These are phyloP conservation scores for Henckelia pumila DNA, from an alignment of 257 asterid genomes.

Conservation along the genomic window DNA sequence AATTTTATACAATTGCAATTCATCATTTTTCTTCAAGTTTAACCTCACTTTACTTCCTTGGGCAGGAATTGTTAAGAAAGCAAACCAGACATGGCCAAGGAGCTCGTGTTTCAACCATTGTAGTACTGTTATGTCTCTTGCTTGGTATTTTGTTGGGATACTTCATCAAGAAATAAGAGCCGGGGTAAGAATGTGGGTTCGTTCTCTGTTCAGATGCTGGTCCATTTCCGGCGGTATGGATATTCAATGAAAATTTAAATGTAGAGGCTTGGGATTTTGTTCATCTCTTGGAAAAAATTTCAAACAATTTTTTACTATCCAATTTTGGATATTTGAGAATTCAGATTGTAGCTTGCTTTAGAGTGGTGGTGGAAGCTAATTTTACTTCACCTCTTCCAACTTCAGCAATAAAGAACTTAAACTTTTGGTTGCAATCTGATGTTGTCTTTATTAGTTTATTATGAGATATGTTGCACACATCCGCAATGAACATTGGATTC, in stretches of 20 bases:
- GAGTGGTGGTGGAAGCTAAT: background rate
- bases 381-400: background rate
- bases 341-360: background rate
- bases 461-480: background rate
- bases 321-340: constrained; percentile 20
- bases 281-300: background rate
- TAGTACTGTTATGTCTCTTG: constrained; percentile 43
- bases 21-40: background rate
- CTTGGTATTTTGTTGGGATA: constrained; percentile 60
- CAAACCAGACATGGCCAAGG: constrained; percentile 40
- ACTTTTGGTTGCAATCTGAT: background rate
- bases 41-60: constrained; percentile 15
- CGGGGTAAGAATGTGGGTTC: constrained; percentile 10
- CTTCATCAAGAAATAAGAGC: constrained; percentile 37
- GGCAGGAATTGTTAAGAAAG: constrained; percentile 49
- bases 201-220: constrained; percentile 19
- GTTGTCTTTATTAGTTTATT: background rate
- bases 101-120: constrained; percentile 36
- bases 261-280: constrained; percentile 4
- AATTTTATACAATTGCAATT: background rate
- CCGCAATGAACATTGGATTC: background rate
- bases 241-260: background rate
- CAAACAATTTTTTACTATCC: background rate
- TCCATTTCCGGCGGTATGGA: background rate
- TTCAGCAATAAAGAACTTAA: background rate